A percentile compares a stretch with the other conserved stretches of the same genome.
These are phyloP conservation scores for Grifola frondosa DNA, from an alignment of 1,284 basidiomycete genomes.

Conservation along the genomic window DNA sequence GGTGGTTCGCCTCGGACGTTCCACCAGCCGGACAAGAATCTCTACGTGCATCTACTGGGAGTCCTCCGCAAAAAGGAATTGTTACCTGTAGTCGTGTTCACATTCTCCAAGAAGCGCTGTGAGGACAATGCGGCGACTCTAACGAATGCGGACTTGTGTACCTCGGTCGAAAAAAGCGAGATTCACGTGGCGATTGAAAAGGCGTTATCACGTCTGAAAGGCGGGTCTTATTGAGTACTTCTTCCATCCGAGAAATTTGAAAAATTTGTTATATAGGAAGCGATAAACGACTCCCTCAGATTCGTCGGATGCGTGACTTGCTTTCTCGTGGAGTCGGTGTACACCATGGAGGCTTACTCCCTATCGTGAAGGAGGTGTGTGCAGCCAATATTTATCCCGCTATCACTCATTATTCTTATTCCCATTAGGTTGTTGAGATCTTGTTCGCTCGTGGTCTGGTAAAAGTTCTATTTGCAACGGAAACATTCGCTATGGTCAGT, in stretches of 20 bases:
- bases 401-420: neutral
- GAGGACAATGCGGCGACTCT: constrained; percentile 94
- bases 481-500: constrained; percentile 97
- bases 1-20: constrained; percentile 59
- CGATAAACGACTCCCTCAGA: constrained; percentile 95
- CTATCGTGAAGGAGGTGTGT: constrained; percentile 93
- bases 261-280: constrained; percentile 52
- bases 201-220: constrained; percentile 88
- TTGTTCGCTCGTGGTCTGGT: constrained; percentile 95
- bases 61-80: constrained; percentile 84
- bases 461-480: constrained; percentile 97
- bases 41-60: constrained; percentile 92
- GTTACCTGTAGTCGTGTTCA: constrained; percentile 95
- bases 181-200: constrained; percentile 94
- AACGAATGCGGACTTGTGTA: constrained; percentile 87
- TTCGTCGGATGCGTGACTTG: constrained; percentile 88
- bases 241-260: neutral
- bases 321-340: constrained; percentile 94
- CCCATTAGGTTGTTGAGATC: constrained; percentile 84
- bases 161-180: constrained; percentile 91
- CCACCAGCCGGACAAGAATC: constrained; percentile 81
- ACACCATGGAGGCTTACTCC: constrained; percentile 95
- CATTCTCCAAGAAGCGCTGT: constrained; percentile 95
- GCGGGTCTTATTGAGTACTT: constrained; percentile 41
- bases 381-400: neutral